A percentile compares a stretch with the other conserved stretches of the same genome.
Conservation (phyloP, 805 yeast species). For the Tetrapisispora namnaoensis region DNA sequence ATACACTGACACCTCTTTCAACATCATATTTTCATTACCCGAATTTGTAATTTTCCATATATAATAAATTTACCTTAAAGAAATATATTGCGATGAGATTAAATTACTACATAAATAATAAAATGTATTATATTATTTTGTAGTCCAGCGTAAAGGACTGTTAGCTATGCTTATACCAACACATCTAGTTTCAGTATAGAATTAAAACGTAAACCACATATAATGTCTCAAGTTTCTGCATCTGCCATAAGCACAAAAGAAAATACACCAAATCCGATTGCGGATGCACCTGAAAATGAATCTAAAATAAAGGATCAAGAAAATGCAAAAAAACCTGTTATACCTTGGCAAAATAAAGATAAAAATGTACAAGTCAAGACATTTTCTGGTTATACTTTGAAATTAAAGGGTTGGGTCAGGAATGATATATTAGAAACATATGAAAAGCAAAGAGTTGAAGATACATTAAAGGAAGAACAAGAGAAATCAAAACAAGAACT, state of each 20-base stretch:
- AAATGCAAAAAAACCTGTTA: constrained; percentile 8
- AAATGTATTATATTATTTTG: too few species aligned
- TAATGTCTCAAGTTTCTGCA: not conserved
- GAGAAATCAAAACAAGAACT: not conserved
- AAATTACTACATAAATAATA: too few species aligned
- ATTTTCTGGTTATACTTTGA: constrained; percentile 22
- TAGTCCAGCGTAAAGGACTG: too few species aligned
- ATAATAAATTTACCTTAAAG: too few species aligned
- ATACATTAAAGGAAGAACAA: constrained; percentile 3
- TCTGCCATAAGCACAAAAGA: constrained; percentile 1
- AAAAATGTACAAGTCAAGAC: constrained; percentile 15
- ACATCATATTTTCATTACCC: not conserved
- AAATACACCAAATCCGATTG: not conserved
- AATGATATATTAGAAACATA: constrained; percentile 10
- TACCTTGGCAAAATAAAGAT: constrained; percentile 18
- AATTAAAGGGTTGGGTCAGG: constrained; percentile 22
- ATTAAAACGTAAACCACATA: too few species aligned
- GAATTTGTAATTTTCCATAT: not conserved
- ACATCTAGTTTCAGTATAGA: too few species aligned
- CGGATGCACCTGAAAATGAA: not conserved
- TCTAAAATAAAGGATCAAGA: not conserved
- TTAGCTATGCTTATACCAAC: too few species aligned
- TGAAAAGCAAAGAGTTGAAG: not conserved
- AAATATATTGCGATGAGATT: too few species aligned
- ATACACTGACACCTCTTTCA: not conserved